A percentile compares a stretch with the other conserved stretches of the same genome.
Evolutionary conservation across 106 monocot genomes (phyloP).

Genomic region (Apostasia ramifera): DNA sequence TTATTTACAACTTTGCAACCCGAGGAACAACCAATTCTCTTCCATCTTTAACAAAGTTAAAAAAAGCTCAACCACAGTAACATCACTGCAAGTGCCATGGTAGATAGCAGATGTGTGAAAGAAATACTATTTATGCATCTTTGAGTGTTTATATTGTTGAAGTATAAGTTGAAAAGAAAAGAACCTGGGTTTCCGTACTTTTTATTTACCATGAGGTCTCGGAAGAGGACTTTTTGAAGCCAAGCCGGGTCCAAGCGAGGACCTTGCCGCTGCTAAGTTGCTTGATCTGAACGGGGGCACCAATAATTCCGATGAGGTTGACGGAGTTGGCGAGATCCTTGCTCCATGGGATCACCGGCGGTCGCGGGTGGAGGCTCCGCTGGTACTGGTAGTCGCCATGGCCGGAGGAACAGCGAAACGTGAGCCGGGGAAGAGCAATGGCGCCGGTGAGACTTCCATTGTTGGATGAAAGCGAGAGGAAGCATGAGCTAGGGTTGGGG

Average conservation of each 20-base stretch:
- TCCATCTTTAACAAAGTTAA: too few species aligned
- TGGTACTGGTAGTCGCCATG: conserved; percentile 1
- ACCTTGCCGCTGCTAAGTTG: conserved; percentile 64
- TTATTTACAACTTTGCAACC: too few species aligned
- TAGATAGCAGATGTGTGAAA: not conserved
- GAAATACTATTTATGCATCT: not conserved
- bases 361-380: not conserved
- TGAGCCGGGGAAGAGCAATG: not conserved
- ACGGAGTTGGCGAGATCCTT: conserved; percentile 37
- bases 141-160: not conserved
- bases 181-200: not conserved
- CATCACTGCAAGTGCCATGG: not conserved
- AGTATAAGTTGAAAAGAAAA: not conserved
- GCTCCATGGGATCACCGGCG: conserved; percentile 11
- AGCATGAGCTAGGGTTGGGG: not conserved
- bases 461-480: not conserved
- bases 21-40: too few species aligned
- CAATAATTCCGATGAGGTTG: conserved; percentile 59
- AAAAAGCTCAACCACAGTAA: not conserved
- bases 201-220: conserved; percentile 50
- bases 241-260: conserved; percentile 74
- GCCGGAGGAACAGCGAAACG: not conserved
- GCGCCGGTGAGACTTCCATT: not conserved
- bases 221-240: conserved; percentile 51
- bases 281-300: conserved; percentile 59